phyloP scores from a whole-genome alignment of 2,329 filamentous ascomycete genomes.

The Xylaria digitata region DNA sequence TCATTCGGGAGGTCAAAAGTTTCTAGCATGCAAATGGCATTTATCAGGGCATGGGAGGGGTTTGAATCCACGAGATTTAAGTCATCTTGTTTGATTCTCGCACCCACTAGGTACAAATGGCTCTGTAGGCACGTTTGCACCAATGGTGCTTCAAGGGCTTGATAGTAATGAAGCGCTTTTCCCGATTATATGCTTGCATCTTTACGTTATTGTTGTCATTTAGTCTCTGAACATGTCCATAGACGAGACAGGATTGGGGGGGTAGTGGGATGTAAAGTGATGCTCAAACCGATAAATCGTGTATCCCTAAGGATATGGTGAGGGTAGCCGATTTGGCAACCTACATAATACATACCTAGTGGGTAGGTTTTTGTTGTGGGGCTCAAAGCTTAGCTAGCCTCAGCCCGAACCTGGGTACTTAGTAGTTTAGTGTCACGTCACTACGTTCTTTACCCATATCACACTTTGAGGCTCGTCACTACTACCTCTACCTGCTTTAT shows the following conservation, averaged over 20 bases:
- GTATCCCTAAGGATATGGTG: neutral
- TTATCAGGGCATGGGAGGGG: conserved; percentile 19
- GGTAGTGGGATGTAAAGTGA: neutral
- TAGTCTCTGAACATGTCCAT: neutral
- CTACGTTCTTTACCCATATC: too few relatives aligned
- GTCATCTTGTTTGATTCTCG: conserved; percentile 21
- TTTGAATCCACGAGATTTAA: conserved; percentile 27
- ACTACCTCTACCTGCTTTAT: neutral
- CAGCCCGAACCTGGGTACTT: too few relatives aligned
- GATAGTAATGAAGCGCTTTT: conserved; percentile 32
- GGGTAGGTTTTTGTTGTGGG: conserved; percentile 20
- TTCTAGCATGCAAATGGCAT: conserved; percentile 41
- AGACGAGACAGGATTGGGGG: too few relatives aligned
- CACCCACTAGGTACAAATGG: conserved; percentile 12
- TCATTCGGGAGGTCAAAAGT: conserved; percentile 35
- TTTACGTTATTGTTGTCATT: neutral
- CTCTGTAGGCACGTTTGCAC: conserved; percentile 16
- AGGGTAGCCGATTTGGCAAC: too few relatives aligned
- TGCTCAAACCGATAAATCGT: neutral
- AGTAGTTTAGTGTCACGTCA: too few relatives aligned
- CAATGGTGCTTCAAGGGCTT: conserved; percentile 16
- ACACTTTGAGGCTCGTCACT: conserved; percentile 2
- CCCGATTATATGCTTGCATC: neutral
- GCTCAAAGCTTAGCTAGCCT: conserved; percentile 16
- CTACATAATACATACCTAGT: too few relatives aligned